A percentile compares a stretch with the other conserved stretches of the same genome.
Evolutionary conservation across 2,329 filamentous ascomycete genomes (phyloP).

Genomic region (Aspergillus ustus): DNA sequence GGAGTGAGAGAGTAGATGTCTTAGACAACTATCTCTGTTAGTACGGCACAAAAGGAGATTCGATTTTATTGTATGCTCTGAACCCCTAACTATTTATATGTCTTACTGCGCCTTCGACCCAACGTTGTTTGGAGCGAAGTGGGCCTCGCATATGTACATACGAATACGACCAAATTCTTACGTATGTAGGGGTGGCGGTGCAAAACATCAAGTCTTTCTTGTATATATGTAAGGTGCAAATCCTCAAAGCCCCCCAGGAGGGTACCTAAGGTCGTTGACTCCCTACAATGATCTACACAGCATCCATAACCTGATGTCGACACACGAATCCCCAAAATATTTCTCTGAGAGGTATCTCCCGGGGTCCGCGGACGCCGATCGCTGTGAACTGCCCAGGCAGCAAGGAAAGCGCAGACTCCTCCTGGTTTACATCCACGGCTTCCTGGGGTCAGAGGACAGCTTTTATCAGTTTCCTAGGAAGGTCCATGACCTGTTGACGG

Average conservation of each 20-base stretch:
- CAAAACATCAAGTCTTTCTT: background rate
- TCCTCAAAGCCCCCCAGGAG: background rate
- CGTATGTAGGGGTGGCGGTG: background rate
- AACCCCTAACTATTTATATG: too few species aligned
- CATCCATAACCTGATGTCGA: background rate
- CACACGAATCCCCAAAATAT: background rate
- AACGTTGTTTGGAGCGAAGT: background rate
- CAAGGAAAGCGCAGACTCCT: conserved; percentile 61
- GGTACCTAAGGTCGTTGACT: too few species aligned
- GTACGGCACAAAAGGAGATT: too few species aligned
- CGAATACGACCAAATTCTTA: background rate
- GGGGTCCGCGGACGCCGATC: background rate
- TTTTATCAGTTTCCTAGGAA: conserved; percentile 89
- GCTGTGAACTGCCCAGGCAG: background rate
- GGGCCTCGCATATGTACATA: background rate
- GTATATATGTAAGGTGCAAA: background rate
- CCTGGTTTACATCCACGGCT: conserved; percentile 85
- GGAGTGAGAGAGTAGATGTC: too few species aligned
- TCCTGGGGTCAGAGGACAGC: conserved; percentile 84
- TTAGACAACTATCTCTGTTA: too few species aligned
- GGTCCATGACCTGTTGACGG: conserved; percentile 74
- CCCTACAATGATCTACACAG: background rate
- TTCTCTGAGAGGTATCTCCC: background rate
- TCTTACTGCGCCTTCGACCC: too few species aligned
- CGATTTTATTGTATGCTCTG: too few species aligned